These are phyloP conservation scores for Chloris gayana DNA, from an alignment of 176 grass and related monocot species.

Conservation along the genomic window DNA sequence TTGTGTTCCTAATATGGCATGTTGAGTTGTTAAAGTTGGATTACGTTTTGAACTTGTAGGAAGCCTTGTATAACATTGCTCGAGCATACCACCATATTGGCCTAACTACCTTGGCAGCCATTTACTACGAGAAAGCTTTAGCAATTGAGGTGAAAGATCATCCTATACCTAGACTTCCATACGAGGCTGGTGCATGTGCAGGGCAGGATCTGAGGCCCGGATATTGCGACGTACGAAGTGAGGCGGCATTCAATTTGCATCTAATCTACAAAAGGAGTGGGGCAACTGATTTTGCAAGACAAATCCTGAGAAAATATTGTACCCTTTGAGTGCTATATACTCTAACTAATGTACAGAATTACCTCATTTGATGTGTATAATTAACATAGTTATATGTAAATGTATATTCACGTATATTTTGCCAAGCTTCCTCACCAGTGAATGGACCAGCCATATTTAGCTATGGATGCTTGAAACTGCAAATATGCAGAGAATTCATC, in stretches of 20 bases:
- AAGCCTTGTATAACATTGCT: constrained; percentile 87
- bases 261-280: constrained; percentile 96
- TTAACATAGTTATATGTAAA: background rate
- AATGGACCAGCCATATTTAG: background rate
- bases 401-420: background rate
- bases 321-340: constrained; percentile 40
- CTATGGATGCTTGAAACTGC: too few species aligned
- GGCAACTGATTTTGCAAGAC: constrained; percentile 79
- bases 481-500: too few species aligned
- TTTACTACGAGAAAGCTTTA: constrained; percentile 90
- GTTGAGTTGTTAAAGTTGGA: background rate
- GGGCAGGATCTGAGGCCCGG: constrained; percentile 52
- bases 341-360: background rate
- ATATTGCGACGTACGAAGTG: constrained; percentile 75
- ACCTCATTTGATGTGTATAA: background rate
- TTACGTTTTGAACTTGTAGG: constrained; percentile 47
- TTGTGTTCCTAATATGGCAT: background rate
- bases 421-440: background rate
- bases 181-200: constrained; percentile 39
- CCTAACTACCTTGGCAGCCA: constrained; percentile 69
- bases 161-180: constrained; percentile 76
- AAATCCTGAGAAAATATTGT: constrained; percentile 79
- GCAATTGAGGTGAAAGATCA: constrained; percentile 58
- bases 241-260: constrained; percentile 93
- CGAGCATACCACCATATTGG: constrained; percentile 90